Evolutionary conservation across 179 eudicot genomes (phyloP).

Genomic region (Patellifolia procumbens): DNA sequence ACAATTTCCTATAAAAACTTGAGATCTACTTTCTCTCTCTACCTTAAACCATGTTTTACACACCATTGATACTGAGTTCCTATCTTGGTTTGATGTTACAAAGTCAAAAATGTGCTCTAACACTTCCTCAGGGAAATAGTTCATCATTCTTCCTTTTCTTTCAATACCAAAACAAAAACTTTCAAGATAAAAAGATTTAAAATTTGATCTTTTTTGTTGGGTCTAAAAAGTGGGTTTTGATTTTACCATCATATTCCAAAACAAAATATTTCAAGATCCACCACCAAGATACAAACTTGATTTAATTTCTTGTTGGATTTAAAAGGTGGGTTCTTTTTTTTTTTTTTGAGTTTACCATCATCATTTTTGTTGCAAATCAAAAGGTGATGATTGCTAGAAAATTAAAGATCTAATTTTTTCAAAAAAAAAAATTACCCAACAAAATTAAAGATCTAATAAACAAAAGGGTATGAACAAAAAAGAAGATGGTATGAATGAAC

Average conservation of each 20-base stretch:
- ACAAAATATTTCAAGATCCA: too few species aligned
- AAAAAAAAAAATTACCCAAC: slow-evolving; percentile 6
- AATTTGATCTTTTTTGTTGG: neutral
- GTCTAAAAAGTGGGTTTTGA: too few species aligned
- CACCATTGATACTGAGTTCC: slow-evolving; percentile 70
- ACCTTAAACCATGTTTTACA: slow-evolving; percentile 70
- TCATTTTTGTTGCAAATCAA: slow-evolving; percentile 36
- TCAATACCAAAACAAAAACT: neutral
- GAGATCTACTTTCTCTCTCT: slow-evolving; percentile 60
- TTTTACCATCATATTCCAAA: too few species aligned
- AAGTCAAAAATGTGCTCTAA: slow-evolving; percentile 66
- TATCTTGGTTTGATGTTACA: slow-evolving; percentile 50
- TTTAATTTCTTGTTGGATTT: too few species aligned
- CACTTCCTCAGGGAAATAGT: slow-evolving; percentile 78
- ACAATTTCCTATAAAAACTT: slow-evolving; percentile 74
- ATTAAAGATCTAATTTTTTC: slow-evolving; percentile 13
- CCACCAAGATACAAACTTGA: too few species aligned
- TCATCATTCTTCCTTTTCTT: slow-evolving; percentile 41
- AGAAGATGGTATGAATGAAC: neutral
- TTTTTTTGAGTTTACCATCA: neutral
- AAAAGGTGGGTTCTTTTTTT: neutral
- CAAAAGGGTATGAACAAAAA: neutral
- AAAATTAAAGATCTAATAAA: neutral
- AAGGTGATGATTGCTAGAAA: slow-evolving; percentile 43
- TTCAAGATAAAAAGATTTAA: neutral